These are phyloP conservation scores for Hortaea werneckii DNA, from an alignment of 2,329 filamentous ascomycete genomes.

Conservation along the genomic window DNA sequence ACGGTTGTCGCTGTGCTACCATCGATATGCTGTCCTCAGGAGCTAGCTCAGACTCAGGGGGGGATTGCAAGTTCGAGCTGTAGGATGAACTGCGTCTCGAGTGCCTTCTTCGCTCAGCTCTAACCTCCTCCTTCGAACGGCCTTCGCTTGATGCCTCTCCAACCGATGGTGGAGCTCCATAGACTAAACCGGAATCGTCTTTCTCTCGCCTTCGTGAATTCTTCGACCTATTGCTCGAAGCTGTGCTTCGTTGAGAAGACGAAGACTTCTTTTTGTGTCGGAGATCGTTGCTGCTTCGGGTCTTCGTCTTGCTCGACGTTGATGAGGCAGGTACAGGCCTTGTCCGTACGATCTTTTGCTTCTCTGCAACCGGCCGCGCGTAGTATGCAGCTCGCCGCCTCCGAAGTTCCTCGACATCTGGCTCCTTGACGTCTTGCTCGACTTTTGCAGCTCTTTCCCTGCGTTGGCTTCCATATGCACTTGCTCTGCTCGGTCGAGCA, in stretches of 20 bases:
- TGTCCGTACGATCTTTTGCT: constrained; percentile 6
- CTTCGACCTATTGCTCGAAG: neutral
- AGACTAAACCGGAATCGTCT: neutral
- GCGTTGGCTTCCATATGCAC: neutral
- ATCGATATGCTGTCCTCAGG: constrained; percentile 24
- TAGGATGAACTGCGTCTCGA: constrained; percentile 6
- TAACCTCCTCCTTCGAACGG: too few relatives aligned
- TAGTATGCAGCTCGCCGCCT: constrained; percentile 30
- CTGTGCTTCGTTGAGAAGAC: neutral
- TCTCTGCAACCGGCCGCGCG: constrained; percentile 11
- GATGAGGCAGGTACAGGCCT: neutral
- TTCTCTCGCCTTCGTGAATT: neutral
- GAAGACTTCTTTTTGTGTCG: neutral
- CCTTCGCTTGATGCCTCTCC: too few relatives aligned
- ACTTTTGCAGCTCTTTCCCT: constrained; percentile 5
- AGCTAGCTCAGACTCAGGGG: constrained; percentile 12
- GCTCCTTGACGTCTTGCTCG: constrained; percentile 13
- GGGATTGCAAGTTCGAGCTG: neutral
- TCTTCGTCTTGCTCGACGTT: neutral
- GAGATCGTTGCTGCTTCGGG: neutral
- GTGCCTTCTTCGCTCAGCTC: neutral
- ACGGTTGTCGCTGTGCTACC: constrained; percentile 5
- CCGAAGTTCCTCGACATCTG: constrained; percentile 32
- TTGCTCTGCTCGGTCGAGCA: neutral
- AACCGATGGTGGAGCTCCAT: neutral